Conservation (phyloP, 176 grass and related monocot species). For the Pontederia paniculata region DNA sequence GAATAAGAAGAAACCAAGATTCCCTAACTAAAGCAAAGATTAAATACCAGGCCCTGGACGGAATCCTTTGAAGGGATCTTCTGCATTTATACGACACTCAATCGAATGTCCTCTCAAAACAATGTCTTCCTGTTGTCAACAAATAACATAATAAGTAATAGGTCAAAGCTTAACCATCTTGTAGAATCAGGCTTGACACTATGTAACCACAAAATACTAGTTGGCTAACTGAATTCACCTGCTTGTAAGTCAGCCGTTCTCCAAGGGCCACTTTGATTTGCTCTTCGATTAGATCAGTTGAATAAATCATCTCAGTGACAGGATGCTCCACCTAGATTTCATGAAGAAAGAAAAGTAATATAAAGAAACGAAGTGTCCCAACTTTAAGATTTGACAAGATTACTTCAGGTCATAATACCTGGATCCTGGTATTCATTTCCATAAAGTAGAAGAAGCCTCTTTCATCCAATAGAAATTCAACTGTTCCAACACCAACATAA, state of each 20-base stretch:
- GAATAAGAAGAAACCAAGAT: too few relatives aligned
- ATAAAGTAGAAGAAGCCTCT: slow-evolving; percentile 46
- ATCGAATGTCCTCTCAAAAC: slow-evolving; percentile 50
- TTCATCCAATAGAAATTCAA: slow-evolving; percentile 50
- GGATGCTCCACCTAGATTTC: slow-evolving; percentile 36
- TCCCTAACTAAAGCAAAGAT: not conserved
- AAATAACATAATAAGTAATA: not conserved
- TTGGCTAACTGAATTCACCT: slow-evolving; percentile 13
- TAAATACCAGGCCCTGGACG: slow-evolving; percentile 41
- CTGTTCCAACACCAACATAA: slow-evolving; percentile 44
- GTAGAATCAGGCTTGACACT: not conserved
- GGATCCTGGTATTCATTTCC: slow-evolving; percentile 54
- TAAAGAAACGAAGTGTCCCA: not conserved
- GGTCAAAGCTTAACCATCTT: too few relatives aligned
- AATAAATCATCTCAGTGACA: slow-evolving; percentile 49
- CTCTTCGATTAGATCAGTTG: slow-evolving; percentile 43
- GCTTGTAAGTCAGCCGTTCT: slow-evolving; percentile 35
- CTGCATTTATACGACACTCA: slow-evolving; percentile 48
- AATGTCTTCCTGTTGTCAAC: slow-evolving; percentile 32
- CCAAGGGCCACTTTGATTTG: slow-evolving; percentile 42
- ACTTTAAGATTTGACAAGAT: not conserved
- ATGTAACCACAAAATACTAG: slow-evolving; percentile 5
- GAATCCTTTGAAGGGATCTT: slow-evolving; percentile 49
- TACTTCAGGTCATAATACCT: slow-evolving; percentile 21
- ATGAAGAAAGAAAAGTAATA: slow-evolving; percentile 2